These are phyloP conservation scores for Metschnikowia colocasiae DNA, from an alignment of 805 yeast genomes.

Conservation along the genomic window DNA sequence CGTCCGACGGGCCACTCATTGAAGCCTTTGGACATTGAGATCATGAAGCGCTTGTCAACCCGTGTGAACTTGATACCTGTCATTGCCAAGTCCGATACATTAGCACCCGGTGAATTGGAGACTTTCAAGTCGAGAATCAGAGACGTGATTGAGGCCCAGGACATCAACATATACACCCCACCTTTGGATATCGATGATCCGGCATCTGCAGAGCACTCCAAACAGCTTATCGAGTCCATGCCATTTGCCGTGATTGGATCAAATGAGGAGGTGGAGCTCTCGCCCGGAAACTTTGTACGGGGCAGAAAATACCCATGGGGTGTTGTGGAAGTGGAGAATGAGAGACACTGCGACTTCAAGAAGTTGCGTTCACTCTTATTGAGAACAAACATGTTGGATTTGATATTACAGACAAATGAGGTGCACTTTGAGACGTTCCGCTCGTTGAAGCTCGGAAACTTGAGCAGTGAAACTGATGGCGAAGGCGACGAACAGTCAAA, in stretches of 20 bases:
- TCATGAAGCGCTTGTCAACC: slow-evolving; percentile 76
- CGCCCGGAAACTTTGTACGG: slow-evolving; percentile 60
- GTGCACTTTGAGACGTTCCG: slow-evolving; percentile 79
- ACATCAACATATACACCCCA: slow-evolving; percentile 78
- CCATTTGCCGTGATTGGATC: slow-evolving; percentile 85
- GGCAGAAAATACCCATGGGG: slow-evolving; percentile 95
- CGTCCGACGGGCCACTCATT: slow-evolving; percentile 89
- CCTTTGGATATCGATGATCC: slow-evolving; percentile 73
- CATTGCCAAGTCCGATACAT: slow-evolving; percentile 84
- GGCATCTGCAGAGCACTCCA: slow-evolving; percentile 75
- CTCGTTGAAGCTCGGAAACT: slow-evolving; percentile 56
- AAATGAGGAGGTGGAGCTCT: slow-evolving; percentile 62
- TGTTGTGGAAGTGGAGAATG: slow-evolving; percentile 81
- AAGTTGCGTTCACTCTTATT: slow-evolving; percentile 73
- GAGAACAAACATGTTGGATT: slow-evolving; percentile 80
- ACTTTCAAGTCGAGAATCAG: slow-evolving; percentile 73
- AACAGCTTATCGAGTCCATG: slow-evolving; percentile 75
- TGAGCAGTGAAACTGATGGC: slow-evolving; percentile 27
- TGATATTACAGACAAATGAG: slow-evolving; percentile 76
- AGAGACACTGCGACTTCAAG: slow-evolving; percentile 79
- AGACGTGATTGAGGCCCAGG: slow-evolving; percentile 78
- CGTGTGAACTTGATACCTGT: slow-evolving; percentile 87
- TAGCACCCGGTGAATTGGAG: slow-evolving; percentile 65
- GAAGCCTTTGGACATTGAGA: slow-evolving; percentile 82
- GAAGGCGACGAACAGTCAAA: slow-evolving; percentile 18